Evolutionary conservation across 2,329 filamentous ascomycete species (phyloP), one percentile per base, ranked within the genome.

Genomic region (Podosphaera leucotricha): DNA sequence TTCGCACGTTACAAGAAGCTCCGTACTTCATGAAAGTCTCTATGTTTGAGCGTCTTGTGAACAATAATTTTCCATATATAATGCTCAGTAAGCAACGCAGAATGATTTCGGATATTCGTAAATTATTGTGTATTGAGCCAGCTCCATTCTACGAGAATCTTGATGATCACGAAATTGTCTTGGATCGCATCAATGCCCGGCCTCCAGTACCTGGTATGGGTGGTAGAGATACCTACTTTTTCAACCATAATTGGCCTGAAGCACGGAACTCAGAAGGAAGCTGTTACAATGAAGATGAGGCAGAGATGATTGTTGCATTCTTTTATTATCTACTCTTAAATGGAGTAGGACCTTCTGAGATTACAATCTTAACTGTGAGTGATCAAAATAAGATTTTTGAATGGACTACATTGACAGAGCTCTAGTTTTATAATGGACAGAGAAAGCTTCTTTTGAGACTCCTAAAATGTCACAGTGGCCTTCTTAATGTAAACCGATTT

Each of bases 341-440:
- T 48, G 77, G 77, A 0, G 61, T 77, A 1, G 52, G 62, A 0
- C 57, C 69, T 0, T 57, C 61, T 0, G 65, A 77, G 5, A 85
- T 93, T 45, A 92, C 84, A 0, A 64, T 93, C 2, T 60, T 94
- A 42, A 87, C 84, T 33, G 40, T 42, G 24, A 15, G 40, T 42
- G n/a, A n/a, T 26, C 21, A 6, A 38, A 38, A 38, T 6, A 41
- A 16, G 28, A n/a, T 18, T 16, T 6, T 41, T 54, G 48, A 42
- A 45, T 8, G 18, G 20, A 33, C 30, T 30, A 33, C 43, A 54
- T 8, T 41, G 16, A 41, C 38, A 10, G 7, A 26, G 20, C 15
- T 21, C 20, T 21, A 42, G 52, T 93, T 90, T 55, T 94, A 93
- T 64, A 83, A 81, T 38, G 85, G 81, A 0, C 86, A 94, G 55